Evolutionary conservation across 164 flowering plant species (phyloP), one percentile per base, ranked within the genome.

Genomic region (Buxus sempervirens): DNA sequence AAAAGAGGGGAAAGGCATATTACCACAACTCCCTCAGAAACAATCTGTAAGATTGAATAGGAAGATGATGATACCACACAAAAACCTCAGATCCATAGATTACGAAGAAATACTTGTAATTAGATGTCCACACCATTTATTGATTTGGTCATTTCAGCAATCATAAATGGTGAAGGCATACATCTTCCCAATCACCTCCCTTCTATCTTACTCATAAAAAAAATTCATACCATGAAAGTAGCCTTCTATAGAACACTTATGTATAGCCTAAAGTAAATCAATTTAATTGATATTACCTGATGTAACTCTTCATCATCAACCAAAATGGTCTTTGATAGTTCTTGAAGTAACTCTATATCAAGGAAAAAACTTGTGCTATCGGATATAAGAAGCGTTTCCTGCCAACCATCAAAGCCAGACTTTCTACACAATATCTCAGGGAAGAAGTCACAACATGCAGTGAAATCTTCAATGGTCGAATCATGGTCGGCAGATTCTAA

Each of bases 311-410:
- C 54, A 15, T 62, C 68, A 73, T 83, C 86, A 72, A 70, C 73
- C 69, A 88, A 64, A 61, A 75, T 32, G 60, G 70, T 71, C 48
- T 38, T 28, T 19, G 87, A 81, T 45, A 96, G 72, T 65, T 82
- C 70, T 56, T 80, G 63, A 63, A 96, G 90, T 23, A 89, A 58
- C 45, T 76, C 76, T 79, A 82, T 71, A 54, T 93, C 99, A 19
- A 88, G 73, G 62, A 64, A 82, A 58, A 85, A 75, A 74, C 98
- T 89, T 28, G 79, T 77, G 58, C 72, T 65, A 62, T 93, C 88
- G 65, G 63, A 71, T 32, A 90, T 67, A 63, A 88, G 82, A 69
- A 82, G 74, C 10, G 77, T 79, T 21, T 83, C 88, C 61, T 71
- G 41, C 96, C 91, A 91, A 78, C 81, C 66, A 32, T 73, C 68